Evolutionary conservation across 495 filamentous ascomycete species (phyloP).

Genomic region (Penicillium parvum): DNA sequence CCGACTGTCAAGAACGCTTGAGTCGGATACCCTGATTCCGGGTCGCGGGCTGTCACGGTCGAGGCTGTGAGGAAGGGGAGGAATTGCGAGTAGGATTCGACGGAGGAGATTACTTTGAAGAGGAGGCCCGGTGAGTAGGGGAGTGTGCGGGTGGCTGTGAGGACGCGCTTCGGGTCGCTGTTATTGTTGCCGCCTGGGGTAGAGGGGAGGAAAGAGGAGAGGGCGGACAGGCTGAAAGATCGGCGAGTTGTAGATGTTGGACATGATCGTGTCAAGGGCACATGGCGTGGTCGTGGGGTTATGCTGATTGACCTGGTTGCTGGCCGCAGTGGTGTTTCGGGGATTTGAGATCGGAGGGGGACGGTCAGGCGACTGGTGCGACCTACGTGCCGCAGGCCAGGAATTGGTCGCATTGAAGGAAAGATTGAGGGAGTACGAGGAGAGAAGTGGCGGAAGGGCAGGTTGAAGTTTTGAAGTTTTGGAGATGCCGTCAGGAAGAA

Average conservation of each 20-base stretch:
- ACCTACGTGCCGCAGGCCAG: conserved; percentile 13
- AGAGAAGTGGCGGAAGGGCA: neutral
- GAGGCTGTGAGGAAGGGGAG: conserved; percentile 78
- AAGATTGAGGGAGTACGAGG: no score
- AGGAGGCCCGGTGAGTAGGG: conserved; percentile 66
- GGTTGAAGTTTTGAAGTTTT: neutral
- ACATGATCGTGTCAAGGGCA: conserved; percentile 6
- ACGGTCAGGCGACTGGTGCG: conserved; percentile 5
- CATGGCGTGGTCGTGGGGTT: conserved; percentile 1
- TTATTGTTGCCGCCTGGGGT: conserved; percentile 21
- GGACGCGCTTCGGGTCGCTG: conserved; percentile 38
- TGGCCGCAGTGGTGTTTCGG: neutral
- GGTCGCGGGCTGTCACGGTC: conserved; percentile 60
- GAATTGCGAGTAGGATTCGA: conserved; percentile 75
- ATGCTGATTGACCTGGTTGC: conserved; percentile 13
- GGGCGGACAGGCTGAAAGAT: conserved; percentile 28
- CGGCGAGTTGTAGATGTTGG: conserved; percentile 6
- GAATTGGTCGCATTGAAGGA: conserved; percentile 15
- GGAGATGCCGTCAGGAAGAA: conserved; percentile 2
- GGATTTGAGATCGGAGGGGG: neutral
- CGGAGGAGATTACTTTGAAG: conserved; percentile 79
- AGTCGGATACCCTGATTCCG: conserved; percentile 55
- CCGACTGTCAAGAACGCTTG: conserved; percentile 78
- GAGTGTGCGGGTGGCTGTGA: conserved; percentile 72
- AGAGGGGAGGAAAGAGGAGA: conserved; percentile 34